A percentile compares a stretch with the other conserved stretches of the same genome.
Conservation (phyloP, 1,284 basidiomycete genomes). For the Takashimella koratensis region DNA sequence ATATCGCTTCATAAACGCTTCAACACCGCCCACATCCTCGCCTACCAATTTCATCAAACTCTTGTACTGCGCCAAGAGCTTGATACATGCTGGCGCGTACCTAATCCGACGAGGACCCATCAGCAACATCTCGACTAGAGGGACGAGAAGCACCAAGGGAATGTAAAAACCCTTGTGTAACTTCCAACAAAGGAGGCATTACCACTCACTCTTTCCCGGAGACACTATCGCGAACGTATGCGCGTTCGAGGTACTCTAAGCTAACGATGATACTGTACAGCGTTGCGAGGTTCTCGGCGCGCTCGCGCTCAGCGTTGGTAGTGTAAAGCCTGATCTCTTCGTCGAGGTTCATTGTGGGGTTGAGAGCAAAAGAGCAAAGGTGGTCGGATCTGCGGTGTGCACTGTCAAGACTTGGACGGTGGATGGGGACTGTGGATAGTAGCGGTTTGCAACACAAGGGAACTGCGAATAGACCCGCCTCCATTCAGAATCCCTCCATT, state of each 20-base stretch:
- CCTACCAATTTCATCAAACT: slow-evolving; percentile 90
- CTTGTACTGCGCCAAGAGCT: slow-evolving; percentile 91
- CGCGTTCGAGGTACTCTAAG: slow-evolving; percentile 90
- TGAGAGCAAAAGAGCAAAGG: too few relatives aligned
- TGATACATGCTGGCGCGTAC: slow-evolving; percentile 92
- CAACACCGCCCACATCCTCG: slow-evolving; percentile 74
- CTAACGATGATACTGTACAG: slow-evolving; percentile 87
- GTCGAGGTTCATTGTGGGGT: slow-evolving; percentile 58
- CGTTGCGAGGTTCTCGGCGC: slow-evolving; percentile 81
- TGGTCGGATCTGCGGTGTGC: too few relatives aligned
- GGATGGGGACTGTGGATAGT: neutral
- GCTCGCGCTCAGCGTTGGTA: slow-evolving; percentile 84
- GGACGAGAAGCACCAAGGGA: too few relatives aligned
- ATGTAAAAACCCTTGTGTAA: too few relatives aligned
- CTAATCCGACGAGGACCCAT: slow-evolving; percentile 61
- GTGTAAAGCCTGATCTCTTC: slow-evolving; percentile 89
- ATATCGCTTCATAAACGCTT: slow-evolving; percentile 88
- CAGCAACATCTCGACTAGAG: too few relatives aligned
- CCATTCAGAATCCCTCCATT: too few relatives aligned
- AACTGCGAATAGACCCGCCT: too few relatives aligned
- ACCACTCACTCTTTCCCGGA: slow-evolving; percentile 76
- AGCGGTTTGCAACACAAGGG: too few relatives aligned
- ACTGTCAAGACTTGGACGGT: neutral
- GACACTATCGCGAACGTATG: slow-evolving; percentile 90
- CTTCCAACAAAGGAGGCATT: too few relatives aligned